Base-by-base conservation (phyloP, 1,139 yeast species). In the Entelexis paramagnoliae region DNA sequence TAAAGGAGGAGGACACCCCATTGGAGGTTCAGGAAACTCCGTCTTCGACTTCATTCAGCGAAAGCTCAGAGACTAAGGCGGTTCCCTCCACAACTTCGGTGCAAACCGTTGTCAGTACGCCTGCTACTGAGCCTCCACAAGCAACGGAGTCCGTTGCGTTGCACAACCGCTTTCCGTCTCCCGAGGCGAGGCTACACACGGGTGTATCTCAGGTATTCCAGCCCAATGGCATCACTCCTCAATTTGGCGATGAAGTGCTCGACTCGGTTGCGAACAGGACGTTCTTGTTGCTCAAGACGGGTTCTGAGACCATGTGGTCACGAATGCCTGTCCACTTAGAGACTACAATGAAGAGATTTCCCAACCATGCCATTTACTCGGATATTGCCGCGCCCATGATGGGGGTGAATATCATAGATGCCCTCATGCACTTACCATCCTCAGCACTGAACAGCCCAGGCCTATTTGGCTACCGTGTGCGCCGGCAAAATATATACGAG, bases 251-350 rank as follows among this genome's bases (percentile, higher is more conserved):
- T 13, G 56, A 48, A 29, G 55, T 49, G 2, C 17, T 52, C 11
- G 52, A 54, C 34, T 36, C 48, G 10, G 28, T 49, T 13, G 57
- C 51, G 0, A 61, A 64, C 13, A 58, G 60, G 10, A 48, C 62
- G 11, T 66, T 63, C 50, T 48, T 67, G 20, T 66, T 68, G 64
- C 56, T 68, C 51, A 68, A 68, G 50, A 65, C 69, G 3, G 71
- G 72, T 7, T 62, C 64, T 11, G 63, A 64, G 28, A 67, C 64
- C 5, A 53, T 65, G 46, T 67, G 71, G 70, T 51, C 61, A 11
- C 63, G 71, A 11, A 51, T 68, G 50, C 71, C 72, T 4, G 59
- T 63, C 7, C 72, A 68, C 48, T 49, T 66, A 19, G 51, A 58
- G 45, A 66, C 71, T 1, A 66, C 70, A 1, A 52, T 67, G 8